A percentile compares a stretch with the other conserved stretches of the same genome.
phyloP scores from a whole-genome alignment of 352 stramenopile species.

The Phytopythium montanum region DNA sequence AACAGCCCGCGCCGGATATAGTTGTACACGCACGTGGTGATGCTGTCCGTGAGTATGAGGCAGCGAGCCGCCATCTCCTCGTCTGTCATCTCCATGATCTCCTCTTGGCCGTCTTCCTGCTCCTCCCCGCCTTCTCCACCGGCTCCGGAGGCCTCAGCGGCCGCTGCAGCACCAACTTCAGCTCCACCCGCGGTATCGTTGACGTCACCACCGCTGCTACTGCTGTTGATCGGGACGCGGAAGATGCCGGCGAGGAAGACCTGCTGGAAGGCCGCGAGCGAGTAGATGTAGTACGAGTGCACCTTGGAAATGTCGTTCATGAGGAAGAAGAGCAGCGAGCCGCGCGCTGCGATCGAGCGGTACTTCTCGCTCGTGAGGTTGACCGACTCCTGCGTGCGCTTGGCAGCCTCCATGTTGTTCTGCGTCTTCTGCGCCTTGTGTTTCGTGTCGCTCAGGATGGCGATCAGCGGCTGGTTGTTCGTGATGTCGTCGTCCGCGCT shows the following conservation, averaged over 20 bases:
- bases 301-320: slow-evolving; percentile 98
- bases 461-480: slow-evolving; percentile 96
- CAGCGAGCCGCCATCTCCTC: slow-evolving; percentile 87
- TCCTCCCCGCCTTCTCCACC: slow-evolving; percentile 28
- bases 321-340: slow-evolving; percentile 94
- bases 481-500: slow-evolving; percentile 96
- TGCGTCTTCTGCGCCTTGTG: slow-evolving; percentile 89
- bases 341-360: slow-evolving; percentile 90
- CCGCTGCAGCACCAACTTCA: slow-evolving; percentile 12
- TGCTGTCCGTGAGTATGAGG: slow-evolving; percentile 87
- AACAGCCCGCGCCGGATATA: slow-evolving; percentile 95
- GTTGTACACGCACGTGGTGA: slow-evolving; percentile 95
- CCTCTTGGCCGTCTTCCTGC: slow-evolving; percentile 15
- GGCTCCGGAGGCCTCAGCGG: slow-evolving; percentile 2
- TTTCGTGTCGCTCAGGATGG: slow-evolving; percentile 95
- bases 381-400: slow-evolving; percentile 91
- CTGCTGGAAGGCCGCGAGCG: slow-evolving; percentile 93
- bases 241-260: slow-evolving; percentile 96
- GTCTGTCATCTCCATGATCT: slow-evolving; percentile 72
- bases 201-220: slow-evolving; percentile 11
- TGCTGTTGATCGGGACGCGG: slow-evolving; percentile 59
- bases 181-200: slow-evolving; percentile 16
- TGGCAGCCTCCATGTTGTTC: slow-evolving; percentile 91
- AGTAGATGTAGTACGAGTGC: slow-evolving; percentile 98
- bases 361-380: slow-evolving; percentile 95